Conservation (phyloP, 139 green algal species). For the Chlamydomonas eustigma region DNA sequence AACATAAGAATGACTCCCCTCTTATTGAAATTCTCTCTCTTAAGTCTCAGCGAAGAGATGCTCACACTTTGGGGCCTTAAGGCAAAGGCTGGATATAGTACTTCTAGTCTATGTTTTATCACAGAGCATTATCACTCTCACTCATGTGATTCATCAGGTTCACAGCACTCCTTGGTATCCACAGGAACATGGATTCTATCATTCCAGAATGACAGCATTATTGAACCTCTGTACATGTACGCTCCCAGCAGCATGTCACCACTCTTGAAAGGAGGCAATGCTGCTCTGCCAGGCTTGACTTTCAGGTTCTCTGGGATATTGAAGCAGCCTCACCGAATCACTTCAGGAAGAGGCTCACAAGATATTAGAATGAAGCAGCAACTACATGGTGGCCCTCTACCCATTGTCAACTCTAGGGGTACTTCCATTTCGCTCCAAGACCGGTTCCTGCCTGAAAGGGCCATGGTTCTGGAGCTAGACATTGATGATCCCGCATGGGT, state of each 20-base stretch:
- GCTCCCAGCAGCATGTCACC: not conserved
- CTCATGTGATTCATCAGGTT: no score
- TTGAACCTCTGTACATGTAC: not conserved
- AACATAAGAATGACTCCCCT: no score
- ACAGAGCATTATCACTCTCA: no score
- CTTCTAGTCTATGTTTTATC: no score
- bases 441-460: not conserved
- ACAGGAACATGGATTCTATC: not conserved
- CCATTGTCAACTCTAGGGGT: no score
- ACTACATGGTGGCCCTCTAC: not conserved
- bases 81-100: no score
- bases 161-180: no score
- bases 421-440: no score
- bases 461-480: not conserved
- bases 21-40: no score
- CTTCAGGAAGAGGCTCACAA: not conserved
- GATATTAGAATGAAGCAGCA: not conserved
- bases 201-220: not conserved
- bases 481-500: not conserved
- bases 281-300: not conserved
- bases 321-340: not conserved
- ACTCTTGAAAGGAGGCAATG: not conserved
- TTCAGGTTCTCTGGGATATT: not conserved
- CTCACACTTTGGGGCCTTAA: no score
- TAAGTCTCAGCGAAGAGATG: no score